These are phyloP conservation scores for Chaetomium sp. DNA, from an alignment of 2,329 filamentous ascomycete species.

Conservation along the genomic window DNA sequence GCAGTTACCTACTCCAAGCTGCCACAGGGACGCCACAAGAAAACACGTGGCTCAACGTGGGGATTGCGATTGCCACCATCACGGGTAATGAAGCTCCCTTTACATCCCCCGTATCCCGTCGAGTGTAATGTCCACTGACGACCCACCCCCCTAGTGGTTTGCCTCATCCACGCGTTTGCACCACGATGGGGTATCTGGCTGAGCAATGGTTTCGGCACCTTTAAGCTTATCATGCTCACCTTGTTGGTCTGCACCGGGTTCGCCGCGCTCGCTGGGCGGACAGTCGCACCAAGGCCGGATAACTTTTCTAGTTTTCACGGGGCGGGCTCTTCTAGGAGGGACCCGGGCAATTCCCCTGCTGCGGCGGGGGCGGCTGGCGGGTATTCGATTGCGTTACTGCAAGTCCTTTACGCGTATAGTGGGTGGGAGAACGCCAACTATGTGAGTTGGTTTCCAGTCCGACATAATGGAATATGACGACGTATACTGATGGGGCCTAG, in stretches of 20 bases:
- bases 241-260: constrained; percentile 30
- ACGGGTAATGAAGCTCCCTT: constrained; percentile 15
- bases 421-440: constrained; percentile 38
- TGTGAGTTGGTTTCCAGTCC: constrained; percentile 8
- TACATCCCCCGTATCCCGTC: not conserved
- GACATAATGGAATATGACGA: not conserved
- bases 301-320: constrained; percentile 26
- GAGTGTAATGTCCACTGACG: not conserved
- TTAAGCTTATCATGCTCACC: constrained; percentile 31
- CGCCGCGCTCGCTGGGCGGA: constrained; percentile 26
- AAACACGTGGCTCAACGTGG: constrained; percentile 29
- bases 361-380: constrained; percentile 19
- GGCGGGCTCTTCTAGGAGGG: constrained; percentile 7
- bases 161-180: constrained; percentile 32
- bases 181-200: constrained; percentile 30
- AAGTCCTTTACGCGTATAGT: constrained; percentile 33
- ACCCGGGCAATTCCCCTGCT: not conserved
- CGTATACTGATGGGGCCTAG: constrained; percentile 8
- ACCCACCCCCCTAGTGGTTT: constrained; percentile 22
- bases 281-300: constrained; percentile 16
- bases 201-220: constrained; percentile 31
- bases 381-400: constrained; percentile 29
- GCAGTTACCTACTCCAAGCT: constrained; percentile 28
- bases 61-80: constrained; percentile 30
- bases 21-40: constrained; percentile 21